phyloP scores from a whole-genome alignment of 1,139 yeast genomes.

The Kazachstania sp. region DNA sequence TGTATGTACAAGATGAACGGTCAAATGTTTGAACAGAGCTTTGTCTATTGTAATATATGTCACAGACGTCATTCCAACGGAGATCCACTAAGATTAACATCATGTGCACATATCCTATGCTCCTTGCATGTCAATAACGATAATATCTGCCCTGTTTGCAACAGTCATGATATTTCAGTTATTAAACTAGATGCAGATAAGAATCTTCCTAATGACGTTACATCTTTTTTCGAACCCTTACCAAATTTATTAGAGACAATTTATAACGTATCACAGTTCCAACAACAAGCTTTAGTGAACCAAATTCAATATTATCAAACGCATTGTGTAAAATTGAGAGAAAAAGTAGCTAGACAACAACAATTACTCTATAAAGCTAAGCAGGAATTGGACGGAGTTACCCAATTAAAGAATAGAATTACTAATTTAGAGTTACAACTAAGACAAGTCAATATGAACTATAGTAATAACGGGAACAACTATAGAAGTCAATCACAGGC shows the following conservation, averaged over 20 bases:
- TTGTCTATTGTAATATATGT: constrained; percentile 20
- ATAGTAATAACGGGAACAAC: too few relatives aligned
- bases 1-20: not conserved
- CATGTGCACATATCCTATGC: constrained; percentile 26
- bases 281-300: constrained; percentile 15
- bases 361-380: constrained; percentile 20
- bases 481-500: not conserved
- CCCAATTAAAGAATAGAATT: constrained; percentile 13
- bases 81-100: constrained; percentile 18
- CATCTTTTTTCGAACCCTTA: constrained; percentile 20
- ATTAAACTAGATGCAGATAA: constrained; percentile 12
- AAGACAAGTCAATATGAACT: not conserved
- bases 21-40: constrained; percentile 14
- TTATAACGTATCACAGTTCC: constrained; percentile 21
- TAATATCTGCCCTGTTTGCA: constrained; percentile 17
- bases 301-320: constrained; percentile 20
- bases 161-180: constrained; percentile 14
- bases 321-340: constrained; percentile 17
- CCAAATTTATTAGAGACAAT: constrained; percentile 17
- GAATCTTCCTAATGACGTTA: constrained; percentile 20
- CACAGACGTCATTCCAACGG: constrained; percentile 15
- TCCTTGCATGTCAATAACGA: constrained; percentile 12
- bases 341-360: constrained; percentile 22
- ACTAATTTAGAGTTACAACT: constrained; percentile 11
- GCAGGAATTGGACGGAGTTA: constrained; percentile 19